Conservation (phyloP, 495 filamentous ascomycete genomes). For the Cenococcum geophilum region DNA sequence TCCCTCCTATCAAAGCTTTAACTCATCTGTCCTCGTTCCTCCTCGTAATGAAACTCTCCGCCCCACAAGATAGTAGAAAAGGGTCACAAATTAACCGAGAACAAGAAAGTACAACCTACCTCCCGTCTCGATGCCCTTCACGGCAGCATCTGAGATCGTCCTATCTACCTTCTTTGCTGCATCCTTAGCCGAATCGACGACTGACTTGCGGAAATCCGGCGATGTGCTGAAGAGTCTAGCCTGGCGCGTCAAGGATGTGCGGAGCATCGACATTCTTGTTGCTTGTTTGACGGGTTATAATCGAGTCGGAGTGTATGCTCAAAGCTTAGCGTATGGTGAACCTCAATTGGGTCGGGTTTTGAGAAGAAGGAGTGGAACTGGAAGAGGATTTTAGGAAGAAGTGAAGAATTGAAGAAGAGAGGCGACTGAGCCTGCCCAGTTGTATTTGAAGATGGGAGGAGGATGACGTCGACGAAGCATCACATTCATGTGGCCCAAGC, state of each 20-base stretch:
- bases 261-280: conserved; percentile 24
- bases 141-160: conserved; percentile 48
- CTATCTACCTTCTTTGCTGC: conserved; percentile 52
- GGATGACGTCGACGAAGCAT: neutral
- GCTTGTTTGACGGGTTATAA: no score
- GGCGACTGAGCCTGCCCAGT: neutral
- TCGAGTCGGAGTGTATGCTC: neutral
- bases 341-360: neutral
- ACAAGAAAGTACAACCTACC: conserved; percentile 38
- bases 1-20: neutral
- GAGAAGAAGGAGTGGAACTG: neutral
- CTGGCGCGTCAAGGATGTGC: conserved; percentile 32
- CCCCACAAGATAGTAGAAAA: neutral
- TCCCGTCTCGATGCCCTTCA: conserved; percentile 57
- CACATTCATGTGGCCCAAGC: neutral
- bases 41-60: neutral
- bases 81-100: neutral
- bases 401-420: neutral
- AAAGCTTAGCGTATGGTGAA: neutral
- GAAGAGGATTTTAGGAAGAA: neutral
- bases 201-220: conserved; percentile 28
- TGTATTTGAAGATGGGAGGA: neutral
- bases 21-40: no score
- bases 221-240: conserved; percentile 40
- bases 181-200: conserved; percentile 50